A percentile compares a stretch with the other conserved stretches of the same genome.
These are phyloP conservation scores for Stentor roeselii DNA, from an alignment of 73 alveolate species.

Conservation along the genomic window DNA sequence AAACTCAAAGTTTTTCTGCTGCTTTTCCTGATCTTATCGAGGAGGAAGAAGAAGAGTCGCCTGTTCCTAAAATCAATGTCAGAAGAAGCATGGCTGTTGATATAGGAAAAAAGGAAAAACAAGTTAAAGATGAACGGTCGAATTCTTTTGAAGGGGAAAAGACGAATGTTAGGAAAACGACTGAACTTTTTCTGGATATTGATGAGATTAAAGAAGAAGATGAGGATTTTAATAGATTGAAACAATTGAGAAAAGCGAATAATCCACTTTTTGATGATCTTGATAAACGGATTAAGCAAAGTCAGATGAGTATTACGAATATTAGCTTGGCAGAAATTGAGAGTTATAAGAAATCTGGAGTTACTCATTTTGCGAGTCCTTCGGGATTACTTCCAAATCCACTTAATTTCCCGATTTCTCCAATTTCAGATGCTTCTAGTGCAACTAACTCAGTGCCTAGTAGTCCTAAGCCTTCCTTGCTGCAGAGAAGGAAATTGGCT, in stretches of 20 bases:
- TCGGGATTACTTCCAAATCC: no score
- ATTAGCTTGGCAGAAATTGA: neutral
- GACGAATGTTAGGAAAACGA: neutral
- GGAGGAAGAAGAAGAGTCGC: neutral
- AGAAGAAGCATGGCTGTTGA: neutral
- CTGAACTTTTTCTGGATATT: neutral
- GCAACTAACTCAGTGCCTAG: neutral
- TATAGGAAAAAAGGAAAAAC: neutral
- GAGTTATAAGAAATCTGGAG: neutral
- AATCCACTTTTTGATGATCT: neutral
- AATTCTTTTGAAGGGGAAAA: neutral
- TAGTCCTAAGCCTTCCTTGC: neutral
- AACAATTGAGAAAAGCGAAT: neutral
- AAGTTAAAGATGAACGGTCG: neutral
- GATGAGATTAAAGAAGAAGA: neutral
- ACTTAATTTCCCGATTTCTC: neutral
- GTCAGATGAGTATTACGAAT: neutral
- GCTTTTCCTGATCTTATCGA: neutral
- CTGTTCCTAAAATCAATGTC: no score
- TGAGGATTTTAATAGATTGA: neutral
- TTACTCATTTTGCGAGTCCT: neutral
- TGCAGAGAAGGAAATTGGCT: neutral
- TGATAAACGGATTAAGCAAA: neutral
- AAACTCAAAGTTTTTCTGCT: neutral
- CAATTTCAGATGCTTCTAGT: neutral